Percentiles rank a stretch among this genome's conserved stretches.
Evolutionary conservation across 108 stramenopile species (phyloP).

Genomic region (Mediolabrus comicus): DNA sequence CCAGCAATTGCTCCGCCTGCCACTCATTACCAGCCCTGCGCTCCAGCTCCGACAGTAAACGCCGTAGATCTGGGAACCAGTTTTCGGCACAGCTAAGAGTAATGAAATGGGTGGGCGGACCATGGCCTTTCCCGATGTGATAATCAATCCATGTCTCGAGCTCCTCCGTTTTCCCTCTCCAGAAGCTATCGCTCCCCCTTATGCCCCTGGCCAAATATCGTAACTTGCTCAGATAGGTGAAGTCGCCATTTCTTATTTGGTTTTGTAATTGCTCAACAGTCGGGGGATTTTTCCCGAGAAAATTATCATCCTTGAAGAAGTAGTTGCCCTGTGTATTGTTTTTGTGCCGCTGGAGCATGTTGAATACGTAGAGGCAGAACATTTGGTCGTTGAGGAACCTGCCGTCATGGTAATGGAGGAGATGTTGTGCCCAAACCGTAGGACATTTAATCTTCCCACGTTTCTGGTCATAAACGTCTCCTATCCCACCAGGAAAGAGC

Average conservation of each 20-base stretch:
- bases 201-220: neutral
- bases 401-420: slow-evolving; percentile 23
- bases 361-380: slow-evolving; percentile 9
- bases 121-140: slow-evolving; percentile 21
- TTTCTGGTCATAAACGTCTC: slow-evolving; percentile 10
- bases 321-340: slow-evolving; percentile 10
- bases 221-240: neutral
- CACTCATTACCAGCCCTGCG: neutral
- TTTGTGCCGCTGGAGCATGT: slow-evolving; percentile 5
- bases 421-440: slow-evolving; percentile 13
- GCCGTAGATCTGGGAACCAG: slow-evolving; percentile 29
- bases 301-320: slow-evolving; percentile 5
- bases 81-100: slow-evolving; percentile 36
- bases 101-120: slow-evolving; percentile 34
- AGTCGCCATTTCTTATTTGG: slow-evolving; percentile 3
- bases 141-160: slow-evolving; percentile 33
- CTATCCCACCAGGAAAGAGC: slow-evolving; percentile 28
- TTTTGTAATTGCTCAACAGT: slow-evolving; percentile 18
- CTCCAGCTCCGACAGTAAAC: slow-evolving; percentile 11
- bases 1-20: neutral
- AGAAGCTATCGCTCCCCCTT: slow-evolving; percentile 17
- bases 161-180: slow-evolving; percentile 12
- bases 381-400: slow-evolving; percentile 12
- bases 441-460: neutral
- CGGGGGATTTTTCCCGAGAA: neutral